These are phyloP conservation scores for Sporormia fimetaria DNA, from an alignment of 495 filamentous ascomycete genomes.

Conservation along the genomic window DNA sequence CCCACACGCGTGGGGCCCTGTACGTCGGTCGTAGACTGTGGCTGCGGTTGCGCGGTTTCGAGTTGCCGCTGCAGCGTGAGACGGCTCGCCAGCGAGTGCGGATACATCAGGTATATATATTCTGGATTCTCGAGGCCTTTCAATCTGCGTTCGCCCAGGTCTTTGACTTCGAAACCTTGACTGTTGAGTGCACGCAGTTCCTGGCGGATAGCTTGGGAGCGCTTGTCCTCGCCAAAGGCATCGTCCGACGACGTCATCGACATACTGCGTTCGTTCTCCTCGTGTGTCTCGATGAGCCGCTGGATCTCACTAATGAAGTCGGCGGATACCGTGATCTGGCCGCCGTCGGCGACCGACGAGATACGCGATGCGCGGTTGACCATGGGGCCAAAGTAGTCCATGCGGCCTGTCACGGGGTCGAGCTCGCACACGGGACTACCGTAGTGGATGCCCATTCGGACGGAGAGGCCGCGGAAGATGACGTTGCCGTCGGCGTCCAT, in stretches of 20 bases:
- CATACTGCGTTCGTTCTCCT: conserved; percentile 58
- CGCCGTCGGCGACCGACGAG: conserved; percentile 87
- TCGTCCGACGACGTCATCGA: conserved; percentile 55
- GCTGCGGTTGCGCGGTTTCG: conserved; percentile 26
- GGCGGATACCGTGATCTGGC: conserved; percentile 89
- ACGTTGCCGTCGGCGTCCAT: conserved; percentile 74
- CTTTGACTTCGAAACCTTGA: conserved; percentile 93
- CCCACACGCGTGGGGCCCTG: too few species aligned
- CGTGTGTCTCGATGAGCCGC: conserved; percentile 73
- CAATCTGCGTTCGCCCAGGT: conserved; percentile 82
- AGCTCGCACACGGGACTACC: conserved; percentile 87
- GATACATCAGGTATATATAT: conserved; percentile 85
- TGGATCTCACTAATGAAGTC: conserved; percentile 96
- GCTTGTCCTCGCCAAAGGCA: conserved; percentile 55
- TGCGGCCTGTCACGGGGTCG: conserved; percentile 90
- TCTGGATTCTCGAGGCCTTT: conserved; percentile 98
- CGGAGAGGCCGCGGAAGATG: conserved; percentile 86
- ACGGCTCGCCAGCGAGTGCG: conserved; percentile 74
- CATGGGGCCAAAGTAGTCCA: conserved; percentile 99
- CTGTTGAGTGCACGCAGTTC: conserved; percentile 79
- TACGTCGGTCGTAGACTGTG: background rate
- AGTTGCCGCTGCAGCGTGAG: conserved; percentile 50
- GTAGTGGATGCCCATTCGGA: conserved; percentile 96
- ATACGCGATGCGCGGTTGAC: conserved; percentile 94
- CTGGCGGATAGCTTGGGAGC: conserved; percentile 62